Percentiles rank a stretch among this genome's conserved stretches.
These are phyloP conservation scores for Ricinus communis DNA, from an alignment of 345 rosid genomes.

Conservation along the genomic window DNA sequence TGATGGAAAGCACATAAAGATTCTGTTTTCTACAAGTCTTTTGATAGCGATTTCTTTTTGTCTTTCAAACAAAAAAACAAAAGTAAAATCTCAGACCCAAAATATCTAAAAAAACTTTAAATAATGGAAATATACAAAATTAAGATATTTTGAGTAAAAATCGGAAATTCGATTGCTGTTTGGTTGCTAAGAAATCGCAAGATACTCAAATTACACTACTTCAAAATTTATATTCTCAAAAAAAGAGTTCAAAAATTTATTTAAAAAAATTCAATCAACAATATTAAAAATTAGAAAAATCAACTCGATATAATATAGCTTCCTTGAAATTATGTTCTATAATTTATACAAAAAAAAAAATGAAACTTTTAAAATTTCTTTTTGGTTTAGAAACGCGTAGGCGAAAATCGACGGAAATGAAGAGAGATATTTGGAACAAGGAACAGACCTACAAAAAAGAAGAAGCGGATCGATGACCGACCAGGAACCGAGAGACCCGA, in stretches of 20 bases:
- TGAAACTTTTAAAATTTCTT: no score
- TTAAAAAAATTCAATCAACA: neutral
- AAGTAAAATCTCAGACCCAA: neutral
- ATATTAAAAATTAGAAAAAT: no score
- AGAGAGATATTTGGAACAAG: neutral
- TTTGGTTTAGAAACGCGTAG: neutral
- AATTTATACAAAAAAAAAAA: no score
- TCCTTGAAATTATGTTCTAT: no score
- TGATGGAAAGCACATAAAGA: slow-evolving; percentile 7
- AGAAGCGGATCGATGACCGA: slow-evolving; percentile 14
- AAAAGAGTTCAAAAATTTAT: neutral
- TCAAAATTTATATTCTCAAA: no score
- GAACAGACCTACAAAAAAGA: slow-evolving; percentile 14
- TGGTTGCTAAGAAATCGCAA: slow-evolving; percentile 1
- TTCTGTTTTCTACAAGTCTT: neutral
- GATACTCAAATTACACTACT: neutral
- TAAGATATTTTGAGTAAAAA: neutral
- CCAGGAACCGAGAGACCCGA: slow-evolving; percentile 9
- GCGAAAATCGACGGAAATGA: no score
- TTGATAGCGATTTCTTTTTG: slow-evolving; percentile 7
- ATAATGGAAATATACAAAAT: neutral
- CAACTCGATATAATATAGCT: no score
- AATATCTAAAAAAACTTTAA: neutral
- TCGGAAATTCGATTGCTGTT: neutral
- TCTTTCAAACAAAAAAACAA: neutral